Percentiles rank a stretch among this genome's conserved stretches.
phyloP scores from a whole-genome alignment of 768 basidiomycete genomes.

The Favolaschia claudopus region DNA sequence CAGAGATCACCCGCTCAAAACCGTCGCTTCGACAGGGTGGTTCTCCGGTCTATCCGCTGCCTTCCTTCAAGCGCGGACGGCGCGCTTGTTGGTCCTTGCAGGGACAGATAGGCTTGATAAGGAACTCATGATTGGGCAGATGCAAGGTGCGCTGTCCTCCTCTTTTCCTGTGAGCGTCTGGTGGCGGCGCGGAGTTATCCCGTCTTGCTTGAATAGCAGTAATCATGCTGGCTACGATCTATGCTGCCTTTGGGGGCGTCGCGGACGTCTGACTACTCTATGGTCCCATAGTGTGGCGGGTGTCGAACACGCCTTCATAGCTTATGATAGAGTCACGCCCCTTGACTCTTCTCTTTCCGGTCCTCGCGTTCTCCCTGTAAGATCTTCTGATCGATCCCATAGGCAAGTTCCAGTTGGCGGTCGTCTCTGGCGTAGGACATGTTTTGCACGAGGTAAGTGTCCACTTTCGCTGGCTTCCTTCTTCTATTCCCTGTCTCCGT shows the following conservation, averaged over 20 bases:
- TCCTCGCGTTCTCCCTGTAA: background rate
- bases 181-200: too few species aligned
- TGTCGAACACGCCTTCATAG: too few species aligned
- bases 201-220: too few species aligned
- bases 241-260: too few species aligned
- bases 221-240: too few species aligned
- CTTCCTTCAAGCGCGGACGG: slow-evolving; percentile 81
- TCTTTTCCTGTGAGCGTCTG: too few species aligned
- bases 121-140: slow-evolving; percentile 94
- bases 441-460: slow-evolving; percentile 91
- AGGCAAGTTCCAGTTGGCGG: slow-evolving; percentile 92
- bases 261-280: too few species aligned
- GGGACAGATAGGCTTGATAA: slow-evolving; percentile 93
- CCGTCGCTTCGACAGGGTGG: slow-evolving; percentile 69
- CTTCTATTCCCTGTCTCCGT: slow-evolving; percentile 3
- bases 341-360: background rate
- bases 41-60: slow-evolving; percentile 81
- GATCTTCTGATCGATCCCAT: background rate
- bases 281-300: too few species aligned
- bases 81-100: slow-evolving; percentile 88
- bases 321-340: too few species aligned
- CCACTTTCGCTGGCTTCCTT: background rate
- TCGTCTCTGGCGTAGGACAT: slow-evolving; percentile 89
- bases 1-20: background rate
- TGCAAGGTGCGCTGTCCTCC: too few species aligned